phyloP scores from a whole-genome alignment of 306 rosid genomes.

The Crataegus laevigata region DNA sequence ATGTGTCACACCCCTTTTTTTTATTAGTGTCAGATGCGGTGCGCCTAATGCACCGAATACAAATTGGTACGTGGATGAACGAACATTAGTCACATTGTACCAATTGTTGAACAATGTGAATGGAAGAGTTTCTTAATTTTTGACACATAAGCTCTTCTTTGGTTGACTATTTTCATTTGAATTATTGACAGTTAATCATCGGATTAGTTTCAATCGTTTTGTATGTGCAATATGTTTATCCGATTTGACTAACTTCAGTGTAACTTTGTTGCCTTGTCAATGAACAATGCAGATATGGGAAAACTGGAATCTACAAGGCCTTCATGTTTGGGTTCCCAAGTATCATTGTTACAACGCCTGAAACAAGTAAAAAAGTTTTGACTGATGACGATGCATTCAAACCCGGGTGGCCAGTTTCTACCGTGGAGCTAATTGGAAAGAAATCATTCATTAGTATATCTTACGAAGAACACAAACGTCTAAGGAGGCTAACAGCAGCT shows the following conservation, averaged over 20 bases:
- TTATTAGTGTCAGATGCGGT: neutral
- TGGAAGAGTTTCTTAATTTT: neutral
- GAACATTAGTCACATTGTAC: neutral
- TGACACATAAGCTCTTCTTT: too few species aligned
- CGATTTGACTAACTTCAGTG: neutral
- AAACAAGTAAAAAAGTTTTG: slow-evolving; percentile 55
- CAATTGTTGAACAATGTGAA: neutral
- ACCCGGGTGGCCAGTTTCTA: slow-evolving; percentile 76
- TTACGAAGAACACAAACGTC: slow-evolving; percentile 74
- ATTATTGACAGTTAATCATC: neutral
- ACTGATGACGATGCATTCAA: slow-evolving; percentile 66
- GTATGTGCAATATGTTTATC: too few species aligned
- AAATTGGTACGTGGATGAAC: neutral
- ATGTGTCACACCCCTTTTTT: too few species aligned
- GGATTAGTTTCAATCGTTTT: too few species aligned
- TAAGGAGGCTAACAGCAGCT: slow-evolving; percentile 62
- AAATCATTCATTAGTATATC: slow-evolving; percentile 61
- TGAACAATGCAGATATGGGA: slow-evolving; percentile 51
- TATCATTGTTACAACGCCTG: slow-evolving; percentile 65
- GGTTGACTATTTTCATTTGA: neutral
- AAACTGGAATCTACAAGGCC: slow-evolving; percentile 63
- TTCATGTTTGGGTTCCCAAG: slow-evolving; percentile 82
- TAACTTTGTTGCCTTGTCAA: too few species aligned
- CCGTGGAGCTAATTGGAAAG: slow-evolving; percentile 65
- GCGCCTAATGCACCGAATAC: too few species aligned